Base-by-base conservation (phyloP, 768 basidiomycete genomes). In the Dendrothele bispora region DNA sequence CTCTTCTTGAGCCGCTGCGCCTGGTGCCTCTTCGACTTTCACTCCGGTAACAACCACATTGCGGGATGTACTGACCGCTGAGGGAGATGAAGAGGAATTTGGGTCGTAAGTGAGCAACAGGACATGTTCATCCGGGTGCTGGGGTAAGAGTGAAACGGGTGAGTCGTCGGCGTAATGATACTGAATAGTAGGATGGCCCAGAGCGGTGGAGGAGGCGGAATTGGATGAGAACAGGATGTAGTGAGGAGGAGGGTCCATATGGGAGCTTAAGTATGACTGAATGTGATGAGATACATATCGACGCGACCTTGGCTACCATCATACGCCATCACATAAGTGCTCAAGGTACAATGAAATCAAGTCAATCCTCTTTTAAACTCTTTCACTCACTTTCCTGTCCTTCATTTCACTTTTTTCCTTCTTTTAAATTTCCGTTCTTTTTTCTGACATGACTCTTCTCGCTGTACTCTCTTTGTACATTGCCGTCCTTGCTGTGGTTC, bases 141-240 rank as follows among this genome's bases (percentile, higher is more conserved):
- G 75, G 4, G 86, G 83, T 32, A 89, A 66, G 11, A 91, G 65
- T 10, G 79, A 65, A n/a, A 80, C 64, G 3, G 88, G 83, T 0
- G 84, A 75, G 59, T 93, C 91, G 56, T 93, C 88, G 17, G 80
- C 77, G 59, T 88, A 92, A 56, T 88, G 86, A 61, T 91, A 91
- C 55, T 91, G 85, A 15, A 93, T 83, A 35, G 71, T 67, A 4
- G 88, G 86, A 58, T 92, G 90, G 10, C 75, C 67, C 41, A 88
- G 71, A n/a, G 75, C 68, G 24, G 69, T 69, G 25, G 71, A 73
- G 10, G 69, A 66, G 2, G 73, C 61, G 18, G 73, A 42, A 41
- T 62, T 59, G 25, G 70, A 66, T 20, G 86, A 80, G 45, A 85
- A 69, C 46, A 92, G 77, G 30, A 91, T 63, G 56, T 88, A 91